Evolutionary conservation across 441 rosid genomes (phyloP).

Genomic region (Syzygium syzygioides): DNA sequence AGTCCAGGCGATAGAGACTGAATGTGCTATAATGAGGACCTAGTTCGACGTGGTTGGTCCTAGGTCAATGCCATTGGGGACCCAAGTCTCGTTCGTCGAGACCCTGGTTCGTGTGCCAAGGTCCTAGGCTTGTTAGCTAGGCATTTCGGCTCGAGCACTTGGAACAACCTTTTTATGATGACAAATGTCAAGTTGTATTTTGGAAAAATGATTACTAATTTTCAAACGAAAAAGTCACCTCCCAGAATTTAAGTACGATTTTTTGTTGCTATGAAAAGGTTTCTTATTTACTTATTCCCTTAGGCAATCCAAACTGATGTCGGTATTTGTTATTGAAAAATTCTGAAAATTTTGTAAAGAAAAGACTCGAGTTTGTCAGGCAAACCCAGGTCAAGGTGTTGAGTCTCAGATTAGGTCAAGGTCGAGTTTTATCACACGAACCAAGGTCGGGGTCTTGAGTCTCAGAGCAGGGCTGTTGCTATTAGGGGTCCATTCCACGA

Average conservation of each 20-base stretch:
- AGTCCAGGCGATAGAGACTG: fast-evolving
- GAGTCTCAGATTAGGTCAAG: neutral
- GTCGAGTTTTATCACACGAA: neutral
- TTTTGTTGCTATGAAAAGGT: neutral
- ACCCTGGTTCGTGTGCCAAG: neutral
- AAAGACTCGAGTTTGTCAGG: neutral
- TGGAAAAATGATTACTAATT: neutral
- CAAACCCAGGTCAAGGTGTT: neutral
- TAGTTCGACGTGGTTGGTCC: fast-evolving
- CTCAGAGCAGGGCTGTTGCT: neutral
- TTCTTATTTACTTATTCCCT: neutral
- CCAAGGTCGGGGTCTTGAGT: neutral
- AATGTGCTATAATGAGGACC: neutral
- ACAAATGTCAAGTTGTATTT: neutral
- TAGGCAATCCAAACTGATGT: neutral
- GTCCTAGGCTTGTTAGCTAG: neutral
- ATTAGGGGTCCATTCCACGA: too few species aligned
- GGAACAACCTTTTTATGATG: neutral
- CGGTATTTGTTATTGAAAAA: neutral
- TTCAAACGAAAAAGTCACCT: neutral
- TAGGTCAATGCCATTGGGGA: neutral
- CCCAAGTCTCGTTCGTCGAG: neutral
- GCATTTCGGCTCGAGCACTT: neutral
- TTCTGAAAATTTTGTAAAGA: fast-evolving
- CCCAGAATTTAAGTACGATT: neutral